These are phyloP conservation scores for Colletotrichum gigasporum DNA, from an alignment of 2,329 filamentous ascomycete genomes.

Conservation along the genomic window DNA sequence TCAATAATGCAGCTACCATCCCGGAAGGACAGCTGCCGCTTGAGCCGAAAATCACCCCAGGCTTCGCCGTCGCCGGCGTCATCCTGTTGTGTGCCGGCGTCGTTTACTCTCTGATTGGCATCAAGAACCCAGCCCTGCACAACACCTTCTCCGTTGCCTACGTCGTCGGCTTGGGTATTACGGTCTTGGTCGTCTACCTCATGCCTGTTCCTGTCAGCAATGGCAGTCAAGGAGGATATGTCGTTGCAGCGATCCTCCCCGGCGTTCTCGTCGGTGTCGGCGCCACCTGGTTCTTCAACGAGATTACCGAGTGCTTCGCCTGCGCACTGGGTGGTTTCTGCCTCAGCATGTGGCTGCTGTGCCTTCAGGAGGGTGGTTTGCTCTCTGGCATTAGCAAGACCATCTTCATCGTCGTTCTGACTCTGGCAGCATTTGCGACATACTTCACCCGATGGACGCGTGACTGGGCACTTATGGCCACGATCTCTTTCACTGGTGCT, in stretches of 20 bases:
- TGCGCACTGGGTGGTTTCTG: conserved; percentile 90
- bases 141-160: conserved; percentile 84
- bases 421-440: conserved; percentile 72
- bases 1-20: conserved; percentile 50
- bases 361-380: conserved; percentile 79
- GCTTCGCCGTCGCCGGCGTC: conserved; percentile 80
- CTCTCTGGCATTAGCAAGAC: conserved; percentile 67
- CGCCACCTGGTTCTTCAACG: conserved; percentile 77
- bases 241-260: conserved; percentile 79
- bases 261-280: conserved; percentile 78
- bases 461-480: conserved; percentile 78
- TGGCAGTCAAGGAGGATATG: conserved; percentile 85
- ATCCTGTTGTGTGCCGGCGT: conserved; percentile 79
- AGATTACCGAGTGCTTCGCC: conserved; percentile 83
- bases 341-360: conserved; percentile 89
- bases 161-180: conserved; percentile 76
- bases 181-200: conserved; percentile 87
- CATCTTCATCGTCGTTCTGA: conserved; percentile 80
- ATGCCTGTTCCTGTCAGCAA: conserved; percentile 81
- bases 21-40: conserved; percentile 72
- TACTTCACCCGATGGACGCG: conserved; percentile 84
- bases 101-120: conserved; percentile 78
- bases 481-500: conserved; percentile 83
- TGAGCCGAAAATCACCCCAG: conserved; percentile 79
- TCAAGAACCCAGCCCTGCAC: conserved; percentile 83